Conservation (phyloP, 2,329 filamentous ascomycete genomes). For the Aspergillus novofumigatus region DNA sequence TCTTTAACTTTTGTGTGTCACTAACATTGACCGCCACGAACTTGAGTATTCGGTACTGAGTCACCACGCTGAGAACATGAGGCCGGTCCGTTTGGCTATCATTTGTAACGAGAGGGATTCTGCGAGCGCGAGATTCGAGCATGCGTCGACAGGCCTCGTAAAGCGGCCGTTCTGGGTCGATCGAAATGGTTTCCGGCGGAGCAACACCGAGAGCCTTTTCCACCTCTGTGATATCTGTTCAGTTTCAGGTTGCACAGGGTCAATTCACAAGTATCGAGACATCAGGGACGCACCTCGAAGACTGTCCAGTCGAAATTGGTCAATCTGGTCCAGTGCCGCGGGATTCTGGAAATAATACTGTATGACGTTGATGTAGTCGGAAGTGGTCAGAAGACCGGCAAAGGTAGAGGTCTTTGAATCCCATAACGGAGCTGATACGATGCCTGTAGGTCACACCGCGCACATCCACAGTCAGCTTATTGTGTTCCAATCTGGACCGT, state of each 20-base stretch:
- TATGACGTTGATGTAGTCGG: slow-evolving; percentile 97
- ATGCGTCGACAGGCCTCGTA: slow-evolving; percentile 95
- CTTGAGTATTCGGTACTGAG: slow-evolving; percentile 96
- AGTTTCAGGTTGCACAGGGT: slow-evolving; percentile 2
- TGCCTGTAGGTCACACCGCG: slow-evolving; percentile 56
- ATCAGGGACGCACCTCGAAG: slow-evolving; percentile 64
- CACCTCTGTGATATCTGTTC: slow-evolving; percentile 61
- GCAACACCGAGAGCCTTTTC: slow-evolving; percentile 88
- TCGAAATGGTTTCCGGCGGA: slow-evolving; percentile 92
- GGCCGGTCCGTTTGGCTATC: slow-evolving; percentile 91
- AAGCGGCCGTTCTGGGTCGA: slow-evolving; percentile 81
- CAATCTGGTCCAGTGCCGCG: slow-evolving; percentile 80
- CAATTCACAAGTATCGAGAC: background rate
- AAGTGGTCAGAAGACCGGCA: slow-evolving; percentile 88
- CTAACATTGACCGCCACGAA: slow-evolving; percentile 95
- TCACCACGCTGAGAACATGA: slow-evolving; percentile 94
- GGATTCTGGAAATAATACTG: slow-evolving; percentile 99
- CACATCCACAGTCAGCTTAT: slow-evolving; percentile 17
- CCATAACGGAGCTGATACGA: slow-evolving; percentile 96
- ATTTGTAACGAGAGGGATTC: slow-evolving; percentile 88
- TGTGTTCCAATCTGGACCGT: slow-evolving; percentile 1
- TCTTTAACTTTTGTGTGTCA: slow-evolving; percentile 83
- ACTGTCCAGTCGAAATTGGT: slow-evolving; percentile 89
- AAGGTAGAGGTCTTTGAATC: slow-evolving; percentile 91
- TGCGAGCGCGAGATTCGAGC: slow-evolving; percentile 85